A percentile compares a stretch with the other conserved stretches of the same genome.
These are phyloP conservation scores for Coniophora puteana DNA, from an alignment of 1,284 basidiomycete species.

Conservation along the genomic window DNA sequence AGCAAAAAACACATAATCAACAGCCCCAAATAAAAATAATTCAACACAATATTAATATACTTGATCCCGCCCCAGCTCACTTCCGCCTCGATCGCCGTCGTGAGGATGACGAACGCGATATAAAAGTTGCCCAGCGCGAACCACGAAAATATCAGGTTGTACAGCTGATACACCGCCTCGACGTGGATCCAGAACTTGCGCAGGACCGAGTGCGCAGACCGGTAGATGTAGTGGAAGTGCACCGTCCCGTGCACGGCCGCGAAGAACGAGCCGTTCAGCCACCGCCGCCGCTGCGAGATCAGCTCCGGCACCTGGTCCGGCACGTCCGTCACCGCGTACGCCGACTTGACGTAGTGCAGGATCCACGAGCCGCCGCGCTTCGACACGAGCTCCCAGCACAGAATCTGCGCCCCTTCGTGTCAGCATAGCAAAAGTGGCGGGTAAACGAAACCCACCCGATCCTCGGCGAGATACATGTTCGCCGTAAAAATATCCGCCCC, in stretches of 20 bases:
- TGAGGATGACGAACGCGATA: slow-evolving; percentile 82
- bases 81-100: slow-evolving; percentile 64
- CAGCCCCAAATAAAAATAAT: slow-evolving; percentile 86
- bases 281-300: slow-evolving; percentile 89
- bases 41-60: slow-evolving; percentile 74
- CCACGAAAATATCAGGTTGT: slow-evolving; percentile 92
- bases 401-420: slow-evolving; percentile 49
- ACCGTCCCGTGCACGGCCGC: slow-evolving; percentile 88
- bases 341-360: slow-evolving; percentile 91
- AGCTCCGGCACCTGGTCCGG: slow-evolving; percentile 87
- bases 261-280: slow-evolving; percentile 98
- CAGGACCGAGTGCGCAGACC: slow-evolving; percentile 79
- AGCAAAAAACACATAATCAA: slow-evolving; percentile 90
- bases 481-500: slow-evolving; percentile 89
- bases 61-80: slow-evolving; percentile 61
- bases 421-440: slow-evolving; percentile 3
- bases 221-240: slow-evolving; percentile 92
- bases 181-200: slow-evolving; percentile 95
- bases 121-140: slow-evolving; percentile 91
- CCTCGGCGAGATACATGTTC: slow-evolving; percentile 95
- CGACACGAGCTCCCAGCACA: slow-evolving; percentile 93
- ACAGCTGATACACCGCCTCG: slow-evolving; percentile 89
- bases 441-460: slow-evolving; percentile 51
- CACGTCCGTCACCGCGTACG: slow-evolving; percentile 89
- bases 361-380: slow-evolving; percentile 87